Evolutionary conservation across 148 eudicot genomes (phyloP).

Genomic region (Dysphania ambrosioides): DNA sequence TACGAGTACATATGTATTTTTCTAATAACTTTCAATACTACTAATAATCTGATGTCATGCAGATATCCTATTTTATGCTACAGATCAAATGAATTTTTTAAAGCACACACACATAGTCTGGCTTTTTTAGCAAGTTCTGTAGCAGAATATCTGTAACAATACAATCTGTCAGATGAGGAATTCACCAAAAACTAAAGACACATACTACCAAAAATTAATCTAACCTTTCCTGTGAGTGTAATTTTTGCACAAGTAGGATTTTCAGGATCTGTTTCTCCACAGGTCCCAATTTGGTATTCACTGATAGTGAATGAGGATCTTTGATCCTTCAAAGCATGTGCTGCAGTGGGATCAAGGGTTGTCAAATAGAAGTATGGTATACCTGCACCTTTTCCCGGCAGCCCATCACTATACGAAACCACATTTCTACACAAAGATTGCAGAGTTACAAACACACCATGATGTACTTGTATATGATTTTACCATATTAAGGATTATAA

Average conservation of each 20-base stretch:
- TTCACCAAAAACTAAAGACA: not conserved
- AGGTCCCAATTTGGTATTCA: constrained; percentile 70
- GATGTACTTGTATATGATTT: too few species aligned
- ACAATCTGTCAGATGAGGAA: not conserved
- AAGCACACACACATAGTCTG: not conserved
- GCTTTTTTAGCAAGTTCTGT: not conserved
- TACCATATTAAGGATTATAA: not conserved
- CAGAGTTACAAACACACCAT: too few species aligned
- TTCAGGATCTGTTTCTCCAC: constrained; percentile 83
- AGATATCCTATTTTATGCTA: not conserved
- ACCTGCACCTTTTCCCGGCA: constrained; percentile 63
- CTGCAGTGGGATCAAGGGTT: constrained; percentile 80
- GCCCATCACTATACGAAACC: constrained; percentile 85
- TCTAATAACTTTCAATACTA: not conserved
- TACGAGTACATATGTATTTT: not conserved
- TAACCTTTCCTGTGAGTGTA: constrained; percentile 86
- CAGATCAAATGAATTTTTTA: not conserved
- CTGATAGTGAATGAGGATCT: constrained; percentile 77
- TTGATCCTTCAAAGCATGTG: constrained; percentile 66
- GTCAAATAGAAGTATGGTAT: constrained; percentile 88
- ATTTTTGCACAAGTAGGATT: constrained; percentile 84
- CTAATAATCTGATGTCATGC: not conserved
- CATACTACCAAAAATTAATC: not conserved
- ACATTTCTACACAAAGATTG: constrained; percentile 57
- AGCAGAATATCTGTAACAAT: not conserved